Conservation (phyloP, 345 rosid species). For the Cardiospermum halicacabum region DNA sequence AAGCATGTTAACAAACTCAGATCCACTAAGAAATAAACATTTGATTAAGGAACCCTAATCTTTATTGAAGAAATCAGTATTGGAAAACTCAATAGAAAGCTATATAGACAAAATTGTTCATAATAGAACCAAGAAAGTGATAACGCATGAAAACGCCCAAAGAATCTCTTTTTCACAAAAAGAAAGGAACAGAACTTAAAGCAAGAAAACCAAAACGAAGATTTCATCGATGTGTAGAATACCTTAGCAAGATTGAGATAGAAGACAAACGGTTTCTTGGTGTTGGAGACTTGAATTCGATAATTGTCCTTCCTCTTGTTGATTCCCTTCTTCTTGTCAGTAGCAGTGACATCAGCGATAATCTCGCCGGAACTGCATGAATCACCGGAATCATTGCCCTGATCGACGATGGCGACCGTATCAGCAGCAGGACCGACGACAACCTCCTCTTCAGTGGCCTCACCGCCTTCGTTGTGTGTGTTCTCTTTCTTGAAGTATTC, state of each 20-base stretch:
- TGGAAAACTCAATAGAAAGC: background rate
- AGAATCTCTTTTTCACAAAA: background rate
- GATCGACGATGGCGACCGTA: background rate
- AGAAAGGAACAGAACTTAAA: background rate
- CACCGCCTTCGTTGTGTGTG: slow-evolving; percentile 2
- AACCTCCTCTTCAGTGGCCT: background rate
- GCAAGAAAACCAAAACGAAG: background rate
- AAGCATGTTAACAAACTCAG: background rate
- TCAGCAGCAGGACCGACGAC: background rate
- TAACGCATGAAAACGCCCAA: background rate
- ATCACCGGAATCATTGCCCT: background rate
- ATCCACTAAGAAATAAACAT: background rate
- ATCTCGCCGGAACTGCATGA: slow-evolving; percentile 4
- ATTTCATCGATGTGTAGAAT: background rate
- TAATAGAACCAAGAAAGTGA: background rate
- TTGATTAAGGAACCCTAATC: background rate
- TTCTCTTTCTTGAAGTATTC: slow-evolving; percentile 4
- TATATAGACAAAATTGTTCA: background rate
- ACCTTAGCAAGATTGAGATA: slow-evolving; percentile 39
- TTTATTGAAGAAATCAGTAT: background rate
- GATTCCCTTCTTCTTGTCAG: slow-evolving; percentile 9
- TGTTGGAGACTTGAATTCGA: slow-evolving; percentile 28
- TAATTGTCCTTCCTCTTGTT: slow-evolving; percentile 8
- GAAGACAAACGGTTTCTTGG: slow-evolving; percentile 35
- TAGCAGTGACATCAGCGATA: slow-evolving; percentile 1